Evolutionary conservation across 208 protist genomes (phyloP).

Genomic region (Trypanosoma rangeli): DNA sequence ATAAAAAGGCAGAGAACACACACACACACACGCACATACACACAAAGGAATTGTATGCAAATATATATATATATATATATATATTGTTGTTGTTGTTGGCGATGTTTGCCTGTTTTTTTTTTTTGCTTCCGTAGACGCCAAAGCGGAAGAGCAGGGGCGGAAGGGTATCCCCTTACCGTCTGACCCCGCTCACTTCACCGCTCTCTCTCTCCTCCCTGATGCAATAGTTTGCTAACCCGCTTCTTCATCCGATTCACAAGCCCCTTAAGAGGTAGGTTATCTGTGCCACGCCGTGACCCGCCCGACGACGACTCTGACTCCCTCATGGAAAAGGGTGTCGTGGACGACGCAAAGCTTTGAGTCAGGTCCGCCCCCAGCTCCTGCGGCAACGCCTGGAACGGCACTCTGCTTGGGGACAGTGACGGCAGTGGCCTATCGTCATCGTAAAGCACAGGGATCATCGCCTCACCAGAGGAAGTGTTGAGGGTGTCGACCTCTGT

Average conservation of each 20-base stretch:
- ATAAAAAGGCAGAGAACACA: conserved; percentile 11
- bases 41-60: background rate
- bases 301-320: background rate
- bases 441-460: background rate
- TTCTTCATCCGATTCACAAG: conserved; percentile 12
- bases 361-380: background rate
- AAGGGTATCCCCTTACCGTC: background rate
- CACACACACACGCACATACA: background rate
- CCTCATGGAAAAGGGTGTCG: background rate
- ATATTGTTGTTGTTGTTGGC: too few species aligned
- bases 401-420: background rate
- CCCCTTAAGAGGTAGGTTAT: background rate
- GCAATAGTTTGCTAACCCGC: background rate
- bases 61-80: too few species aligned
- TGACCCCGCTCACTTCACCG: conserved; percentile 7
- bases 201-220: background rate
- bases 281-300: background rate
- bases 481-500: too few species aligned
- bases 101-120: too few species aligned
- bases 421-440: background rate
- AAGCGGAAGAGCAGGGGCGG: background rate
- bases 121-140: too few species aligned
- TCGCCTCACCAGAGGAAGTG: background rate
- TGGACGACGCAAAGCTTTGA: background rate
- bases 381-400: background rate